Percentiles rank a stretch among this genome's conserved stretches.
Conservation (phyloP, 1,284 basidiomycete genomes). For the Heliocybe sulcata region DNA sequence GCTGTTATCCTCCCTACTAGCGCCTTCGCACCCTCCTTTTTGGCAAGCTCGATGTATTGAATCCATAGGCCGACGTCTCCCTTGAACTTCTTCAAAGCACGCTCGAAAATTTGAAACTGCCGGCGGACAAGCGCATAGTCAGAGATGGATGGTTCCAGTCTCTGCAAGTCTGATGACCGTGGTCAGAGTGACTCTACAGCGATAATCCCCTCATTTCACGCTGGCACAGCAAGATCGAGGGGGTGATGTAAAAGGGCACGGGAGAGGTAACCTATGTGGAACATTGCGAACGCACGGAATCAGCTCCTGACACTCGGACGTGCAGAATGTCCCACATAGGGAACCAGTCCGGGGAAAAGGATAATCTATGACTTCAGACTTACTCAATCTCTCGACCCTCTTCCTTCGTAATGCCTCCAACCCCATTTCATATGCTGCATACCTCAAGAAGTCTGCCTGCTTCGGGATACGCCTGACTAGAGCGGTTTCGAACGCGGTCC, state of each 20-base stretch:
- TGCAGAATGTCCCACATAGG: not conserved
- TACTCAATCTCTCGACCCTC: conserved; percentile 67
- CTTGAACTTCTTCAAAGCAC: conserved; percentile 86
- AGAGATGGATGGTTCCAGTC: conserved; percentile 58
- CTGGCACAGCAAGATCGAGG: conserved; percentile 1
- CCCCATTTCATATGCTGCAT: conserved; percentile 89
- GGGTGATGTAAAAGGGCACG: not conserved
- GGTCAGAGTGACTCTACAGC: not conserved
- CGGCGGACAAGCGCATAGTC: conserved; percentile 78
- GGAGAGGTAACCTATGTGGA: not conserved
- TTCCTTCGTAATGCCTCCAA: conserved; percentile 79
- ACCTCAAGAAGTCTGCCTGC: conserved; percentile 87
- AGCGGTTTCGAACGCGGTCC: conserved; percentile 79
- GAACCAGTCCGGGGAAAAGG: not conserved
- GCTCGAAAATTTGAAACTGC: conserved; percentile 87
- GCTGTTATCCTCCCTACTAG: conserved; percentile 76
- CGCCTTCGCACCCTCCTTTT: conserved; percentile 73
- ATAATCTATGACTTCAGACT: conserved; percentile 20
- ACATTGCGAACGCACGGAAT: conserved; percentile 7
- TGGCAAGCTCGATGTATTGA: conserved; percentile 82
- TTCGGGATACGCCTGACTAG: conserved; percentile 79
- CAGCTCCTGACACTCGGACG: not conserved
- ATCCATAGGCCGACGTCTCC: conserved; percentile 84
- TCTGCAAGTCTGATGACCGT: conserved; percentile 27
- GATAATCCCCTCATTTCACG: not conserved